Percentiles rank a stretch among this genome's conserved stretches.
phyloP scores from a whole-genome alignment of 2,329 filamentous ascomycete genomes.

The Fusarium kyushuense region DNA sequence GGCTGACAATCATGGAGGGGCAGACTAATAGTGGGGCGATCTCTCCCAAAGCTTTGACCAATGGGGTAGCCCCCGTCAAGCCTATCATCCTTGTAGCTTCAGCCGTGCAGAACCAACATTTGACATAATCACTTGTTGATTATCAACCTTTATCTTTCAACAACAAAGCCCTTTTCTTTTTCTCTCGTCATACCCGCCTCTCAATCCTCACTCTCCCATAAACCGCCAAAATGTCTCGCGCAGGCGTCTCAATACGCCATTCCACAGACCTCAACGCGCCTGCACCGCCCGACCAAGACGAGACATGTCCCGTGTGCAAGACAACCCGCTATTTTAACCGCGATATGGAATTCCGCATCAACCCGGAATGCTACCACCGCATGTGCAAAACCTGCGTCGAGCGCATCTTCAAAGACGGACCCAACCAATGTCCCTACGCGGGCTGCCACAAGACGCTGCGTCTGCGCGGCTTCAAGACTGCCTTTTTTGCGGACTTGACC shows the following conservation, averaged over 20 bases:
- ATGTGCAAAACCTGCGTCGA: conserved; percentile 98
- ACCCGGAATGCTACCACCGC: conserved; percentile 98
- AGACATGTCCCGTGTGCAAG: conserved; percentile 98
- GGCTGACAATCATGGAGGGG: conserved; percentile 50
- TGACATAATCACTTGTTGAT: conserved; percentile 6
- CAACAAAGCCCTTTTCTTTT: background rate
- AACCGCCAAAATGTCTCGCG: conserved; percentile 47
- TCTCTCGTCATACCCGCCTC: background rate
- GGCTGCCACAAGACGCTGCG: conserved; percentile 89
- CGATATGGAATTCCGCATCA: conserved; percentile 94
- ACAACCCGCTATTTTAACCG: conserved; percentile 95
- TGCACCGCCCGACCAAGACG: conserved; percentile 57
- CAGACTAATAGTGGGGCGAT: conserved; percentile 8
- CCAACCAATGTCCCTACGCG: conserved; percentile 90
- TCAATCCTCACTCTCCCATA: background rate
- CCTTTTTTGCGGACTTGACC: conserved; percentile 89
- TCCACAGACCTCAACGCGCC: conserved; percentile 29
- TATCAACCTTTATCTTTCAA: conserved; percentile 11
- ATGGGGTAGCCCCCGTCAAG: conserved; percentile 25
- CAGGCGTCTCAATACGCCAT: conserved; percentile 50
- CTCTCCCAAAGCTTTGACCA: conserved; percentile 25
- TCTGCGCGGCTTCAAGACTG: conserved; percentile 83
- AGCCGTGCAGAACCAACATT: conserved; percentile 44
- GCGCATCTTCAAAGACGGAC: conserved; percentile 91
- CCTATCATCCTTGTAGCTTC: conserved; percentile 31